Evolutionary conservation across 2,329 filamentous ascomycete genomes (phyloP), one percentile per base, ranked within the genome.

Genomic region (Cercospora berteroae): DNA sequence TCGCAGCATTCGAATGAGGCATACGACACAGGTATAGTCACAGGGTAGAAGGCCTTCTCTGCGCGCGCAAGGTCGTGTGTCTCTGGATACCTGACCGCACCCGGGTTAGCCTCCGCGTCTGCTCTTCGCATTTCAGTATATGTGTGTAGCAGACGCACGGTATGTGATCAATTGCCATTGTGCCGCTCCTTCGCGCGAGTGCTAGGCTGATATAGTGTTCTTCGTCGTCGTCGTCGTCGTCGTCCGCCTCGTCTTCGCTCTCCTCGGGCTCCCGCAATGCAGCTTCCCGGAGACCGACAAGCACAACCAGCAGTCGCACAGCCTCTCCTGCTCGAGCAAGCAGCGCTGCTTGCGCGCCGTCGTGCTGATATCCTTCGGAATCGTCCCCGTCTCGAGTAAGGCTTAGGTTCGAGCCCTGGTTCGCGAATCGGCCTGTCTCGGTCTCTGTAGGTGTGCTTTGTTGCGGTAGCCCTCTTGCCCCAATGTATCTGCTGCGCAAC

Each of bases 11-110:
- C 7, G 18, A 82, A 80, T n/a, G 52, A 39, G n/a, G 73, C 81
- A 75, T 75, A 83, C 81, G 81, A 81, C 50, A 84, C 80, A 44
- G 82, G 82, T 64, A 84, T 84, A 71, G 79, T 79, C 68, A 82
- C 76, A 18, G 81, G 80, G 72, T 83, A 84, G 80, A 82, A 83
- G 48, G 77, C 76, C 72, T 81, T 76, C 58, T 79, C 75, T 60
- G 80, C 76, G 68, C 79, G 74, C 65, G 82, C 81, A 72, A 84
- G 80, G 68, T 79, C 73, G 67, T 82, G 77, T 64, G 80, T 81
- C 63, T 84, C 82, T 70, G 79, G 80, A 77, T 80, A 81, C 70
- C 81, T 83, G 72, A 48, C n/a, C 60, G 48, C 23, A 23, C 50
- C 31, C 64, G 33, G 44, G 62, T 66, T 64, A 63, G 60, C 36